Evolutionary conservation across 495 filamentous ascomycete genomes (phyloP).

Genomic region (Penicillium coprophilum): DNA sequence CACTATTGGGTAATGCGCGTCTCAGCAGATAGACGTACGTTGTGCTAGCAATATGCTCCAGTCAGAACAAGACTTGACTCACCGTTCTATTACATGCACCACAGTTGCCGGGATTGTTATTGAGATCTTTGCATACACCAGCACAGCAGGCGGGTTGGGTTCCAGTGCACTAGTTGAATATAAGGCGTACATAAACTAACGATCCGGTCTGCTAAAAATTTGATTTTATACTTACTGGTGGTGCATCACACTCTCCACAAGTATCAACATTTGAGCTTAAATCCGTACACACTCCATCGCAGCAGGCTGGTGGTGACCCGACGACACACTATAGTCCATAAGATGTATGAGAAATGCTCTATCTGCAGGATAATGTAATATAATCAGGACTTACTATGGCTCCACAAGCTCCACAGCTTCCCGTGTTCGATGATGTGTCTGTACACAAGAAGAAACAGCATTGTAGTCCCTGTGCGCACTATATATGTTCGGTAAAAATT

Average conservation of each 20-base stretch:
- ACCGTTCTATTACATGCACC: constrained; percentile 15
- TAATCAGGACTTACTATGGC: constrained; percentile 9
- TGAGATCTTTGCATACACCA: constrained; percentile 18
- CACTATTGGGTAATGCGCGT: not conserved
- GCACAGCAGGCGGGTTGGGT: constrained; percentile 17
- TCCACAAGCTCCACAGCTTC: constrained; percentile 22
- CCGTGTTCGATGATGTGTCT: constrained; percentile 9
- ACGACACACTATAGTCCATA: constrained; percentile 11
- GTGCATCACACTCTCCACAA: constrained; percentile 19
- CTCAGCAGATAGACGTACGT: not conserved
- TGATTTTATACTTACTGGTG: constrained; percentile 6
- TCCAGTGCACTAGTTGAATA: constrained; percentile 15
- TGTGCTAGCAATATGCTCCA: not conserved
- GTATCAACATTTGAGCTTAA: constrained; percentile 5
- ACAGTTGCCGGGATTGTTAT: constrained; percentile 8
- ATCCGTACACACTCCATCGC: constrained; percentile 20
- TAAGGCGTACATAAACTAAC: not conserved
- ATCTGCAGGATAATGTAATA: too few species aligned
- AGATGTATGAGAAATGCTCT: not conserved
- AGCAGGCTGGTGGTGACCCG: constrained; percentile 21
- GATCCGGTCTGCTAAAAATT: not conserved
- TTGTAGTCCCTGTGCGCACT: constrained; percentile 18
- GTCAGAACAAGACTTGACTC: not conserved
- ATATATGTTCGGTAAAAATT: not conserved
- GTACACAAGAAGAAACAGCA: constrained; percentile 26